Conservation (phyloP, 805 yeast species). For the Metahyphopichia silvanorum region DNA sequence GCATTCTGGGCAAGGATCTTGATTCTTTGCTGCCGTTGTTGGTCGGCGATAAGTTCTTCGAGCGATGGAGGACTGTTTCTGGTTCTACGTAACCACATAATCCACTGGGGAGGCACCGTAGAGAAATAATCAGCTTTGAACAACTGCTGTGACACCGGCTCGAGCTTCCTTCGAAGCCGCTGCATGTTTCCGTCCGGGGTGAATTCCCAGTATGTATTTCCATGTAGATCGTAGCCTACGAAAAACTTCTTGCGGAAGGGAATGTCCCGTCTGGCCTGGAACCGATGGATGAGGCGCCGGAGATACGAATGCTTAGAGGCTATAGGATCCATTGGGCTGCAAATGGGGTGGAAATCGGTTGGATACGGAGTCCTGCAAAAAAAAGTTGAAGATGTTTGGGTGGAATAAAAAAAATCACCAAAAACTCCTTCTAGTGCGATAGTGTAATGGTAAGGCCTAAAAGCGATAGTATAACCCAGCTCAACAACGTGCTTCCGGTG, state of each 20-base stretch:
- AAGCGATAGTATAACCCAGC: conserved; percentile 11
- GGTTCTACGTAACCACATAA: conserved; percentile 73
- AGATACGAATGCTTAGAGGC: conserved; percentile 46
- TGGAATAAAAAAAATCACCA: no score
- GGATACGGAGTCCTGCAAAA: no score
- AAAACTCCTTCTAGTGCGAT: no score
- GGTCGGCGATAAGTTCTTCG: conserved; percentile 58
- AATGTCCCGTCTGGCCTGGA: conserved; percentile 57
- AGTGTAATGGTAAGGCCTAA: no score
- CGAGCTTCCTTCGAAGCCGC: conserved; percentile 60
- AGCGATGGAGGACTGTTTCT: conserved; percentile 59
- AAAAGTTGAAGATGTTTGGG: no score
- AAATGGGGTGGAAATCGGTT: no score
- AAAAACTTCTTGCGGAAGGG: conserved; percentile 73
- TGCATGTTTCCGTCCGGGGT: conserved; percentile 49
- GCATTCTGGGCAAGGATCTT: conserved; percentile 48
- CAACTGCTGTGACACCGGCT: conserved; percentile 46
- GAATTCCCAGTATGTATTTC: conserved; percentile 86
- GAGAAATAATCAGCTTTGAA: conserved; percentile 57
- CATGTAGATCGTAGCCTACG: conserved; percentile 75
- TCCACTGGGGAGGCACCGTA: conserved; percentile 70
- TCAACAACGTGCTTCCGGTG: conserved; percentile 31
- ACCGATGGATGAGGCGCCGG: conserved; percentile 50
- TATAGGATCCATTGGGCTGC: conserved; percentile 44
- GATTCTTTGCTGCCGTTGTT: conserved; percentile 51